Evolutionary conservation across 495 filamentous ascomycete species (phyloP), one percentile per base, ranked within the genome.

Genomic region (Parathielavia appendiculata): DNA sequence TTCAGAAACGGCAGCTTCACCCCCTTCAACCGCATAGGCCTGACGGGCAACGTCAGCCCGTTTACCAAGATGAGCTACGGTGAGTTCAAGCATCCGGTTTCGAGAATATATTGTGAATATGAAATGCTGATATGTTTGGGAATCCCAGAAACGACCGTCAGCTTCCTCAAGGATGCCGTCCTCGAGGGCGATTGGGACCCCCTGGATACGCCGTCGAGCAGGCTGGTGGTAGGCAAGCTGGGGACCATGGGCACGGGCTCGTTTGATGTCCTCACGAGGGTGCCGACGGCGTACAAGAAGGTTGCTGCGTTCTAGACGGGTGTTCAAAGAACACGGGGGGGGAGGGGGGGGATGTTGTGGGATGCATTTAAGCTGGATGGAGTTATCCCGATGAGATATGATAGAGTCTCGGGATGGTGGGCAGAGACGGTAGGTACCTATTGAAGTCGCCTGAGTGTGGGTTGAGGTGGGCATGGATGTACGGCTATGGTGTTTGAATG

Each of bases 41-140:
- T 97, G 53, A 87, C 85, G 69, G 82, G 87, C 58, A 88, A 86
- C 66, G 84, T 89, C 16, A 92, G 87, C 52, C 91, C 93, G 1
- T 91, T 97, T 61, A 86, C 92, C 73, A 96, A 97, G 81, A 96
- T 96, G 91, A 95, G 89, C 71, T 97, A 97, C 77, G 92, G 67
- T 69, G 66, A 36, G 56, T 14, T 22, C 14, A 19, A 17, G 10
- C n/a, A 7, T 38, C n/a, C 14, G 36, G 56, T 60, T 56, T 30
- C 19, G 45, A 26, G 10, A 17, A 14, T 14, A 12, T 11, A 13
- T 14, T 26, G 20, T 13, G 34, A 17, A 10, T 23, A 19, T 12
- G 10, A 16, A 11, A 34, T 14, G 41, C 65, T 66, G 38, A 66
- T 35, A 13, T 6, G 38, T 8, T 35, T 16, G 11, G 1, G 19